These are phyloP conservation scores for Pseudogymnoascus destructans DNA, from an alignment of 2,329 filamentous ascomycete species.

Conservation along the genomic window DNA sequence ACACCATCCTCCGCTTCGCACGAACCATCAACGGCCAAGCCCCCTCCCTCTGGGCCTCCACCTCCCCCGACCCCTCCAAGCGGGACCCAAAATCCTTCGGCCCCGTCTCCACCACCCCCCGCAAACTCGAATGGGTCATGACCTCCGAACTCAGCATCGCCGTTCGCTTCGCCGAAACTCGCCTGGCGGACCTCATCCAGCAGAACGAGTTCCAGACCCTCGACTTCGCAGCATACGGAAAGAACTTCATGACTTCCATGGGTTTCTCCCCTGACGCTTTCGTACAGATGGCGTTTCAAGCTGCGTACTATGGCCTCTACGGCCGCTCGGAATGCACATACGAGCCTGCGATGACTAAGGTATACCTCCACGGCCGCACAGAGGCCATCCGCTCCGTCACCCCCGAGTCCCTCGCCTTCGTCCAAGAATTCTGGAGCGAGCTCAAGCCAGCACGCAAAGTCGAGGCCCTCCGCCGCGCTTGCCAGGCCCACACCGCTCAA, in stretches of 20 bases:
- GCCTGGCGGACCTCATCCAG: conserved; percentile 84
- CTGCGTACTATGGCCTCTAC: conserved; percentile 93
- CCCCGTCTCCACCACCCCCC: conserved; percentile 82
- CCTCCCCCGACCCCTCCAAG: conserved; percentile 84
- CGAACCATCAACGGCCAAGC: conserved; percentile 90
- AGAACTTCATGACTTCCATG: conserved; percentile 95
- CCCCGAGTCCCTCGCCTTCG: conserved; percentile 70
- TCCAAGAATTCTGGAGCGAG: conserved; percentile 90
- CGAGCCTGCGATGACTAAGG: conserved; percentile 96
- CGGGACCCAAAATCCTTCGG: conserved; percentile 84
- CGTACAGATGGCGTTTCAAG: conserved; percentile 98
- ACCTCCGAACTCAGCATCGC: conserved; percentile 80
- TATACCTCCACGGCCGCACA: conserved; percentile 83
- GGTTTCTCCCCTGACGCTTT: conserved; percentile 96
- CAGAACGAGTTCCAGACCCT: conserved; percentile 93
- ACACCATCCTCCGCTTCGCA: conserved; percentile 92
- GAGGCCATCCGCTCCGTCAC: conserved; percentile 86
- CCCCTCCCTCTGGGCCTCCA: conserved; percentile 80
- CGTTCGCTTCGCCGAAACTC: conserved; percentile 86
- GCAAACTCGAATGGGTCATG: conserved; percentile 98
- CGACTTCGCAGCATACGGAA: conserved; percentile 80
- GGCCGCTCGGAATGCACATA: conserved; percentile 90
- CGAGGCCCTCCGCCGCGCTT: conserved; percentile 70
- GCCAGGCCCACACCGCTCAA: conserved; percentile 64
- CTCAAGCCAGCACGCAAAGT: conserved; percentile 73